Evolutionary conservation across 768 basidiomycete species (phyloP), one percentile per base, ranked within the genome.

Genomic region (Lactarius hatsudake): DNA sequence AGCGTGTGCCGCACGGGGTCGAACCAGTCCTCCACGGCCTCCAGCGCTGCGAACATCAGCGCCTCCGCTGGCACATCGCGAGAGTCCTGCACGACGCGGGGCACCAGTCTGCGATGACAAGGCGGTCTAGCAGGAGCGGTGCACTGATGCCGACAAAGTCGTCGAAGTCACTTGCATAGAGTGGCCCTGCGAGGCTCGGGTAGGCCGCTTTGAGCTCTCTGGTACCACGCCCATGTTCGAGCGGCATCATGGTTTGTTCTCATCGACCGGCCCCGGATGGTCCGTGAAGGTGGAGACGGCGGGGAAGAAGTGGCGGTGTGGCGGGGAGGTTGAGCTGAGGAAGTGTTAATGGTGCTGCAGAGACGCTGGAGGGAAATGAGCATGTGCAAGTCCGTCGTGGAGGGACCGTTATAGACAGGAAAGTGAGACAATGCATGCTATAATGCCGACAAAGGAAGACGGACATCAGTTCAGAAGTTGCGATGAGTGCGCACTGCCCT

Each of bases 51-150:
- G 34, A 70, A 67, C 69, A 71, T 23, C 77, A 78, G 36, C 74
- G 75, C 45, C 80, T 73, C 40, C 79, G 71, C 65, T 75, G 77
- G 26, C 73, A 51, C 45, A 36, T 20, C 73, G 20, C 20, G 42
- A 63, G 42, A 63, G 38, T 18, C 61, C 67, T 5, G 48, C 36
- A 9, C 73, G 48, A 70, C 70, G 63, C 79, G 91, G 88, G 0
- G 89, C 90, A n/a, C 84, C 82, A 79, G 73, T 96, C 93, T 0
- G 87, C 88, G 40, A 97, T 78, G 38, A 96, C 85, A 13, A 91
- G 79, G 15, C 92, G 87, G 71, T 91, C 88, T 62, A 93, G 78
- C 20, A 94, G 72, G 74, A 87, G 93, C 0, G 94, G 90, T 20
- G 86, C 81, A n/a, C 81, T 79, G 72, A 92, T 84, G 64, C 83